Conservation (phyloP, 2,329 filamentous ascomycete genomes). For the Beauveria australis region DNA sequence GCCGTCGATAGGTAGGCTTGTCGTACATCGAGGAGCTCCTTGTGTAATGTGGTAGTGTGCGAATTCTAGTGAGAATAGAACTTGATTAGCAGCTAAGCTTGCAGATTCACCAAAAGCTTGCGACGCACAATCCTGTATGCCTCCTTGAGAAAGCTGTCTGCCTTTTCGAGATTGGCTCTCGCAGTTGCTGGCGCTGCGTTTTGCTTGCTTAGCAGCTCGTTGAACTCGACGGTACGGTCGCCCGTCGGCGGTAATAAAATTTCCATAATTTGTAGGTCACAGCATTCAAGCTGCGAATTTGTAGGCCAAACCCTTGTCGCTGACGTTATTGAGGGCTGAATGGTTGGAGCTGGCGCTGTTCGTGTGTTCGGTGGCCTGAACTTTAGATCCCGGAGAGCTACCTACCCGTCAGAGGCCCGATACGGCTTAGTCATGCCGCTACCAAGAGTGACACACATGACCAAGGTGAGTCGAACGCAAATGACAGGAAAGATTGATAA, state of each 20-base stretch:
- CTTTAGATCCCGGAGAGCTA: not conserved
- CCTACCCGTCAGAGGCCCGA: conserved; percentile 2
- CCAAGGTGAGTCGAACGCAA: not conserved
- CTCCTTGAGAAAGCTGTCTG: conserved; percentile 87
- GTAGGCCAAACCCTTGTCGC: not conserved
- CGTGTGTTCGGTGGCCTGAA: conserved; percentile 4
- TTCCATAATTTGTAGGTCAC: not conserved
- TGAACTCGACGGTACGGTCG: conserved; percentile 62
- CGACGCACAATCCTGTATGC: conserved; percentile 77
- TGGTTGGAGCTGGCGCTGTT: not conserved
- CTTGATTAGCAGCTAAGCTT: not conserved
- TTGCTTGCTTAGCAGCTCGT: conserved; percentile 56
- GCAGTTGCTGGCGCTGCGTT: conserved; percentile 40
- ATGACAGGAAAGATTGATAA: not conserved
- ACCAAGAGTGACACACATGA: too few species aligned
- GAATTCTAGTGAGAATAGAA: conserved; percentile 52
- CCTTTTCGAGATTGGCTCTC: conserved; percentile 39
- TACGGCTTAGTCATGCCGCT: conserved; percentile 3
- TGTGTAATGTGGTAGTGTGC: conserved; percentile 72
- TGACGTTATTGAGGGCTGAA: not conserved
- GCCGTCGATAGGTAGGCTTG: conserved; percentile 85
- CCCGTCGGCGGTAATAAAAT: conserved; percentile 18
- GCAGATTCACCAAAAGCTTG: not conserved
- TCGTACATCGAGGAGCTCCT: conserved; percentile 73
- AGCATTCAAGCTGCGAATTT: not conserved